phyloP scores from a whole-genome alignment of 768 basidiomycete genomes.

The Rhodosporidiobolus odoratus region DNA sequence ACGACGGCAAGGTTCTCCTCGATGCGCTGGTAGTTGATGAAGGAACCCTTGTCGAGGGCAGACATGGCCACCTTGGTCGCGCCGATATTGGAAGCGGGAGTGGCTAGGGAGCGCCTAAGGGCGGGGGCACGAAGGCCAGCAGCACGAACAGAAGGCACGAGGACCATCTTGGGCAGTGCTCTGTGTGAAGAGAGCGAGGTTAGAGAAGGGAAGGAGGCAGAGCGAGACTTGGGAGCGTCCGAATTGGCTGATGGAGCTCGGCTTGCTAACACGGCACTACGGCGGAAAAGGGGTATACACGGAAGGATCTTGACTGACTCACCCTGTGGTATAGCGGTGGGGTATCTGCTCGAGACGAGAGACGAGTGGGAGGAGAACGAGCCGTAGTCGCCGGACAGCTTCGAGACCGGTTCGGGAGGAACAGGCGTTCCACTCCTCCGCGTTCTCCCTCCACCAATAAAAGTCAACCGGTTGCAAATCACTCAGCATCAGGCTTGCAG shows the following conservation, averaged over 20 bases:
- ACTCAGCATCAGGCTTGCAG: no score
- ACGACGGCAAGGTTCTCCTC: slow-evolving; percentile 92
- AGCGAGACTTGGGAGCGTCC: neutral
- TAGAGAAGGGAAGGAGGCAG: neutral
- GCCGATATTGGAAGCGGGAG: slow-evolving; percentile 36
- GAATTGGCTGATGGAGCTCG: neutral
- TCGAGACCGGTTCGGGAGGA: no score
- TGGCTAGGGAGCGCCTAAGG: slow-evolving; percentile 35
- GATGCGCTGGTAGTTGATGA: slow-evolving; percentile 62
- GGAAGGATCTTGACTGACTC: no score
- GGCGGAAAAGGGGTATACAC: no score
- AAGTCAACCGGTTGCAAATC: no score
- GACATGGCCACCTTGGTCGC: slow-evolving; percentile 51
- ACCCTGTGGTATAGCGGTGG: no score
- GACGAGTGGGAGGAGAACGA: no score
- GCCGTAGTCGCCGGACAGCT: no score
- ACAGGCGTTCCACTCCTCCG: no score
- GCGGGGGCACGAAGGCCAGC: slow-evolving; percentile 17
- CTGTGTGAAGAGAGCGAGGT: slow-evolving; percentile 41
- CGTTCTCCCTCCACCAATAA: no score
- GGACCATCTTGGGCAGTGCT: slow-evolving; percentile 91
- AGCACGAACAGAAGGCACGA: slow-evolving; percentile 43
- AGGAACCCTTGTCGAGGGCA: slow-evolving; percentile 46
- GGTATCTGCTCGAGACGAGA: no score
- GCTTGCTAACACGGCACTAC: no score